Conservation (phyloP, 768 basidiomycete species). For the Auricularia heimuer region DNA sequence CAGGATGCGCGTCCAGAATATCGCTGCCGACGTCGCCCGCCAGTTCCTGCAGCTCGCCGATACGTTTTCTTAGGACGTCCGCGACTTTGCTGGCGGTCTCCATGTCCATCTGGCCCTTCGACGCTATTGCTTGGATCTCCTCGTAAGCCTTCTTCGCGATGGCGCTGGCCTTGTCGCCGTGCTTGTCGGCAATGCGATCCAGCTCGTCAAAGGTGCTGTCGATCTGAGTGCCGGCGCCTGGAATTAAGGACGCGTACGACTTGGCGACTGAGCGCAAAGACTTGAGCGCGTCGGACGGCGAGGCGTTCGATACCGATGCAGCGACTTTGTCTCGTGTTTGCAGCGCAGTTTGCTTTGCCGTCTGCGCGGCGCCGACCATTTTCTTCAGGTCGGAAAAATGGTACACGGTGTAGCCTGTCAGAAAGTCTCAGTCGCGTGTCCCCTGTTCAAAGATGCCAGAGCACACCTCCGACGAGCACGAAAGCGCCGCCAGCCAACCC, state of each 20-base stretch:
- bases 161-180: constrained; percentile 30
- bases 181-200: constrained; percentile 27
- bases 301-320: constrained; percentile 16
- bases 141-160: constrained; percentile 28
- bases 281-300: constrained; percentile 24
- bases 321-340: constrained; percentile 18
- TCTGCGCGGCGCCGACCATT: constrained; percentile 24
- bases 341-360: constrained; percentile 17
- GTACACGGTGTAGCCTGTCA: constrained; percentile 31
- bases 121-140: constrained; percentile 23
- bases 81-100: constrained; percentile 21
- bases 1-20: constrained; percentile 21
- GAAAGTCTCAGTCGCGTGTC: neutral
- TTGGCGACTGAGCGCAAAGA: constrained; percentile 32
- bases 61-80: constrained; percentile 17
- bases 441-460: neutral
- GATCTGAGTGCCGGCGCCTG: constrained; percentile 28
- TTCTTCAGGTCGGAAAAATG: constrained; percentile 31
- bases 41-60: constrained; percentile 20
- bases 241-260: constrained; percentile 30
- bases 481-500: constrained; percentile 22
- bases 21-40: constrained; percentile 22
- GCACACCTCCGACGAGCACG: constrained; percentile 21
- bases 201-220: constrained; percentile 36
- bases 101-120: constrained; percentile 16